These are phyloP conservation scores for Monilinia fructigena DNA, from an alignment of 2,329 filamentous ascomycete species.

Conservation along the genomic window DNA sequence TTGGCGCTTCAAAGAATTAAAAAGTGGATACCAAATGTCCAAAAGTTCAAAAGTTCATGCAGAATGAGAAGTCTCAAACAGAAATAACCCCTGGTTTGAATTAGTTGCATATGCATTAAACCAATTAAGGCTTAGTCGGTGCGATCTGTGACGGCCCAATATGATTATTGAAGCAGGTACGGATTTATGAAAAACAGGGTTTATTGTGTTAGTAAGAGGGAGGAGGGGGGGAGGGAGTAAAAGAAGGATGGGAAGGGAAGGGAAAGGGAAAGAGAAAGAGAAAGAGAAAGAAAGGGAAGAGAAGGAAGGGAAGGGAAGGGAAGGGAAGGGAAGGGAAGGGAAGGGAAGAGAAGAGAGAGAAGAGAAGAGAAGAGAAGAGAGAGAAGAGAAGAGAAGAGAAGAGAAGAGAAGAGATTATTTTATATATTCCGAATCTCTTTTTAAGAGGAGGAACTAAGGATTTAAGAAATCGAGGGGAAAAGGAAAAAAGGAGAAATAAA, in stretches of 20 bases:
- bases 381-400: background rate
- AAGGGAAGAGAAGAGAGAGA: background rate
- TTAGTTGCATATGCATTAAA: background rate
- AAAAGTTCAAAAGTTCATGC: constrained; percentile 12
- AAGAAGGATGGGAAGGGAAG: background rate
- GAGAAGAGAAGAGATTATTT: too few relatives aligned
- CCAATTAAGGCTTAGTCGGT: background rate
- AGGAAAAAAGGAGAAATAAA: background rate
- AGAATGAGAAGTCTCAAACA: constrained; percentile 10
- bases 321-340: background rate
- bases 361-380: background rate
- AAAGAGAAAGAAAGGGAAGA: background rate
- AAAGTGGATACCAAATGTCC: background rate
- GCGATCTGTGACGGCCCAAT: constrained; percentile 3
- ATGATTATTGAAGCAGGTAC: constrained; percentile 14
- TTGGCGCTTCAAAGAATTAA: background rate
- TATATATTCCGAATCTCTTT: too few relatives aligned
- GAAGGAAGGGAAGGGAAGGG: background rate
- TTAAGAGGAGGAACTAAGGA: too few relatives aligned
- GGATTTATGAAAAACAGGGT: background rate
- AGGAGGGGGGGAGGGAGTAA: background rate
- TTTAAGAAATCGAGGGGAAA: background rate
- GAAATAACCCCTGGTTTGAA: constrained; percentile 9
- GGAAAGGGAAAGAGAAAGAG: background rate
- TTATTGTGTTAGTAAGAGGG: too few relatives aligned